Percentiles rank a stretch among this genome's conserved stretches.
Evolutionary conservation across 2,329 filamentous ascomycete species (phyloP).

Genomic region (Diaporthe sp.): DNA sequence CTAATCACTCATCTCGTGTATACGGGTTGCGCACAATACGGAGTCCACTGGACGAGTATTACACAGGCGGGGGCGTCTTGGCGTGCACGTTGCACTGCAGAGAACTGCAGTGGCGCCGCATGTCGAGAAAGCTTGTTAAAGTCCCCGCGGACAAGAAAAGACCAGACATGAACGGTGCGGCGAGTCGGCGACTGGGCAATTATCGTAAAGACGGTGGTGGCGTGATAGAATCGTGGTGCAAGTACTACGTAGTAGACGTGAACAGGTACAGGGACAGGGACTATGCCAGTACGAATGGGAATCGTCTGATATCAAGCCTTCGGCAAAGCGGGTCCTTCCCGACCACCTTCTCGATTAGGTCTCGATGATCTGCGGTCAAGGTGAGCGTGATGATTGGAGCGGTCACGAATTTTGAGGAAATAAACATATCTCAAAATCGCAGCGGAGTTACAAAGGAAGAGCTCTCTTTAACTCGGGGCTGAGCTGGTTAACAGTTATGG

Average conservation of each 20-base stretch:
- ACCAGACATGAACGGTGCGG: background rate
- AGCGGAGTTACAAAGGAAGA: background rate
- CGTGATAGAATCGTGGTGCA: background rate
- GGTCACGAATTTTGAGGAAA: background rate
- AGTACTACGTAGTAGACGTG: background rate
- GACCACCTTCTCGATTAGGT: conserved; percentile 27
- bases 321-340: conserved; percentile 27
- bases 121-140: conserved; percentile 8
- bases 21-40: background rate
- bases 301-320: conserved; percentile 30
- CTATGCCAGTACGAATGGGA: background rate
- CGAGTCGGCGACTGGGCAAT: background rate
- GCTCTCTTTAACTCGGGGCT: too few species aligned
- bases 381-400: too few species aligned
- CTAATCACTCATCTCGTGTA: background rate
- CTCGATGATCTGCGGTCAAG: conserved; percentile 19
- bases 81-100: conserved; percentile 13
- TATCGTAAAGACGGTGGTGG: background rate
- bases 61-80: background rate
- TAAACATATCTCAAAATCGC: background rate
- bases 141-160: background rate
- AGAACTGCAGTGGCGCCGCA: conserved; percentile 8
- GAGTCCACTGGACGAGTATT: background rate
- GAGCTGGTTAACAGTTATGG: background rate
- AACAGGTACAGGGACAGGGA: background rate